Percentiles rank a stretch among this genome's conserved stretches.
Conservation (phyloP, 345 rosid genomes). For the Orychophragmus violaceus region DNA sequence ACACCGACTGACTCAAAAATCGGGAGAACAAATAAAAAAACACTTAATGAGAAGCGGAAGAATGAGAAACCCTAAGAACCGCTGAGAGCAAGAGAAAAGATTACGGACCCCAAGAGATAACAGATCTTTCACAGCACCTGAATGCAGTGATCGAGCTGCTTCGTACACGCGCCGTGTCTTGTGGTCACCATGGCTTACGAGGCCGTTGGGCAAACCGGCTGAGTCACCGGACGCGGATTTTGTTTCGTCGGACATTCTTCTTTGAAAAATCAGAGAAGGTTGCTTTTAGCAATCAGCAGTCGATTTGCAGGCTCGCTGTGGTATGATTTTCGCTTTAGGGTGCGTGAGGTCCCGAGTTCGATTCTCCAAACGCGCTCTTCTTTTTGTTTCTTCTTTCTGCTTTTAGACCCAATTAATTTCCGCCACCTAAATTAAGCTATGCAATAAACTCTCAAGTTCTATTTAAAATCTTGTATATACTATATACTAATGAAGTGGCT, state of each 20-base stretch:
- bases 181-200: slow-evolving; percentile 9
- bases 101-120: slow-evolving; percentile 46
- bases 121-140: slow-evolving; percentile 54
- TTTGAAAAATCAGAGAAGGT: slow-evolving; percentile 1
- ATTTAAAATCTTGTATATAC: background rate
- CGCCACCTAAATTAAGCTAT: background rate
- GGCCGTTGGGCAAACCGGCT: background rate
- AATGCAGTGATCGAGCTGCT: slow-evolving; percentile 50
- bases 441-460: background rate
- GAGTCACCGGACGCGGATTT: slow-evolving; percentile 3
- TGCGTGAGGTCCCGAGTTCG: slow-evolving; percentile 82
- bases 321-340: slow-evolving; percentile 90
- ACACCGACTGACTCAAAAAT: background rate
- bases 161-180: slow-evolving; percentile 35
- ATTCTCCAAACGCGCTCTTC: slow-evolving; percentile 64
- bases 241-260: slow-evolving; percentile 37
- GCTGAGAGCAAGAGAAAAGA: background rate
- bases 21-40: background rate
- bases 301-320: slow-evolving; percentile 30
- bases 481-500: background rate
- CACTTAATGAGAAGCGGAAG: background rate
- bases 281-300: slow-evolving; percentile 1
- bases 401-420: background rate
- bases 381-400: background rate
- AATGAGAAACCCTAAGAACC: background rate